Base-by-base conservation (phyloP, 441 rosid species). In the Adansonia rubrostipa region DNA sequence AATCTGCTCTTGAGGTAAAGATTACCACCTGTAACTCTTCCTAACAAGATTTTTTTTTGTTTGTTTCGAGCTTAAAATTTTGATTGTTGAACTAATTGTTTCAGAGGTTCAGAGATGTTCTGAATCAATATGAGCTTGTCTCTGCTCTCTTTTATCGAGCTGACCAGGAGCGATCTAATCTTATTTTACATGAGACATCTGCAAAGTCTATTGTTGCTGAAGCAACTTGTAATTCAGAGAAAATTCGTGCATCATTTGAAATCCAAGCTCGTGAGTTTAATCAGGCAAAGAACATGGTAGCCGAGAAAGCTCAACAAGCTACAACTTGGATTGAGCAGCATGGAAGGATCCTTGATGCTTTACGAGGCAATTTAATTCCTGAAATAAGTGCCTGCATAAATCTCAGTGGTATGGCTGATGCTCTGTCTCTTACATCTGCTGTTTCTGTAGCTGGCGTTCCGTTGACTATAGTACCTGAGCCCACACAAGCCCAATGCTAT, bases 381-480 rank as follows among this genome's bases (percentile, higher is more conserved):
- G 98, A 96, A 84, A 84, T 90, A 67, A 87, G 85, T 84, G 77
- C 83, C 74, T 84, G 84, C 86, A 73, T 85, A 65, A 85, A 85
- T 77, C 80, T 93, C 84, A 85, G 86, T 75, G 87, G 82, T 76
- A 84, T 82, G 78, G 76, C 81, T 62, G 92, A 88, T 83, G 84
- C 92, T 73, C 68, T 94, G 78, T 93, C 97, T 80, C 95, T 96
- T 85, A 90, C 88, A 77, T 91, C 98, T 44, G 99, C 99, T 79
- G 98, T 94, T 83, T 82, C 89, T 68, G 92, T 84, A 76, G 95
- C 98, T 60, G 97, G 98, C 69, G 92, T 96, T 81, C 99, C 97
- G 75, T 87, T 94, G 84, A 90, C 98, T 80, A 86, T 96, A 54
- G 98, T 96, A 86, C 98, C 99, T 73, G 99, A 96, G 88, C 99